phyloP scores from a whole-genome alignment of 305 asterid genomes.

The Plantago coronopus region DNA sequence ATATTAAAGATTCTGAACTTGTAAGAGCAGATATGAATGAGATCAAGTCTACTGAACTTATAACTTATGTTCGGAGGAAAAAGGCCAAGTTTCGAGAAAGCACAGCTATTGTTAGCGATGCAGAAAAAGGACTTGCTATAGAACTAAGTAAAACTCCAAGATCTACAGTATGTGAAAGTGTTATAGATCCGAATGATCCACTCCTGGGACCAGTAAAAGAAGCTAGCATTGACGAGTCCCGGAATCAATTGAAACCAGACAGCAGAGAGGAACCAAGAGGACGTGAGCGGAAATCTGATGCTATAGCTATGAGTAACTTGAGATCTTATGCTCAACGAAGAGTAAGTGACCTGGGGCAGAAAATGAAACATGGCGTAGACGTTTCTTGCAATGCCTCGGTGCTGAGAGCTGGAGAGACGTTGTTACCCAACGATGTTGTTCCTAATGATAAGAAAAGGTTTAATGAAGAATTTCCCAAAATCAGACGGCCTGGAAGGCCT shows the following conservation, averaged over 20 bases:
- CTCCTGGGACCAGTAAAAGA: no score
- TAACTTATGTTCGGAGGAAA: constrained; percentile 18
- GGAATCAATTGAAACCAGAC: no score
- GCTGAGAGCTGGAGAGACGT: neutral
- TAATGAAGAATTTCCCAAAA: neutral
- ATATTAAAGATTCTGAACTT: neutral
- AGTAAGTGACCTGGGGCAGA: neutral
- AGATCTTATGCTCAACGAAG: no score
- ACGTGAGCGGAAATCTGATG: neutral
- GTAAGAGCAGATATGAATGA: constrained; percentile 15
- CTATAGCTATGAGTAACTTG: neutral
- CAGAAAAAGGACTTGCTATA: neutral
- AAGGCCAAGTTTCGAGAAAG: neutral
- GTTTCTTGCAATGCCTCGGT: constrained; percentile 1
- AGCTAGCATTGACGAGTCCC: no score
- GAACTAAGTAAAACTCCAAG: neutral
- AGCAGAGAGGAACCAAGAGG: neutral
- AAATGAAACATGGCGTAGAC: neutral
- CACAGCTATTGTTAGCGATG: neutral
- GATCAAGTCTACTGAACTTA: constrained; percentile 2
- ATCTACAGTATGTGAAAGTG: neutral
- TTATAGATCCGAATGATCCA: neutral
- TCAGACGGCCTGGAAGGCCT: neutral
- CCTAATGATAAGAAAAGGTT: neutral
- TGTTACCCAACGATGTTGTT: neutral